Evolutionary conservation across 2,329 filamentous ascomycete genomes (phyloP).

Genomic region (Penicillium paneum): DNA sequence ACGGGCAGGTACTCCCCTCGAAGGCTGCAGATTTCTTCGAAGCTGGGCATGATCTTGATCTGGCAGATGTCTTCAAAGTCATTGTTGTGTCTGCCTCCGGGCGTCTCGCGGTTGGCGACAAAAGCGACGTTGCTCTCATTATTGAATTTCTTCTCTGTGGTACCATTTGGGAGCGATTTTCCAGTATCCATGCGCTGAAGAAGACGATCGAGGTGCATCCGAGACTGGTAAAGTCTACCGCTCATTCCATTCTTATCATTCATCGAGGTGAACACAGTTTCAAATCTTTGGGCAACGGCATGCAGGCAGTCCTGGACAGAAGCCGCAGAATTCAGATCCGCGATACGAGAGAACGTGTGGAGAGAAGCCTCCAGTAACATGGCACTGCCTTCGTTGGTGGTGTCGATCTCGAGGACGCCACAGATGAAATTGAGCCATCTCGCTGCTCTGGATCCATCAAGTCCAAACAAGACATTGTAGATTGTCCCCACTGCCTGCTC

Average conservation of each 20-base stretch:
- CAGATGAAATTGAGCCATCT: constrained; percentile 34
- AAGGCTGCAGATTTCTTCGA: constrained; percentile 32
- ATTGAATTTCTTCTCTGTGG: neutral
- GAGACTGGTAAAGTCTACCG: constrained; percentile 13
- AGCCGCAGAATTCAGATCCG: constrained; percentile 41
- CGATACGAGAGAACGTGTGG: constrained; percentile 27
- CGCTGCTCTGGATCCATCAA: constrained; percentile 38
- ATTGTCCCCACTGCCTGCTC: constrained; percentile 44
- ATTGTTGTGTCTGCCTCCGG: constrained; percentile 39
- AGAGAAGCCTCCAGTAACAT: constrained; percentile 22
- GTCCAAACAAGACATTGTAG: constrained; percentile 46
- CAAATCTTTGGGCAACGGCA: constrained; percentile 16
- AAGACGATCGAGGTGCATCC: constrained; percentile 16
- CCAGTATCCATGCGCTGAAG: constrained; percentile 25
- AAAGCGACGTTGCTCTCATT: constrained; percentile 4
- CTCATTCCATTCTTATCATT: constrained; percentile 1
- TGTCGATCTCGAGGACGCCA: constrained; percentile 16
- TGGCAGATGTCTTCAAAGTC: constrained; percentile 33
- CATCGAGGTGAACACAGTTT: constrained; percentile 15
- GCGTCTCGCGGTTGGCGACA: constrained; percentile 11
- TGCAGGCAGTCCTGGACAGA: constrained; percentile 28
- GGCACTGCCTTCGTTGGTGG: neutral
- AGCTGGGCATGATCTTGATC: constrained; percentile 38
- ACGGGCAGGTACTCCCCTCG: constrained; percentile 34
- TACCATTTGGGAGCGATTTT: constrained; percentile 2